phyloP scores from a whole-genome alignment of 441 rosid genomes.

The Rhodomyrtus psidioides region DNA sequence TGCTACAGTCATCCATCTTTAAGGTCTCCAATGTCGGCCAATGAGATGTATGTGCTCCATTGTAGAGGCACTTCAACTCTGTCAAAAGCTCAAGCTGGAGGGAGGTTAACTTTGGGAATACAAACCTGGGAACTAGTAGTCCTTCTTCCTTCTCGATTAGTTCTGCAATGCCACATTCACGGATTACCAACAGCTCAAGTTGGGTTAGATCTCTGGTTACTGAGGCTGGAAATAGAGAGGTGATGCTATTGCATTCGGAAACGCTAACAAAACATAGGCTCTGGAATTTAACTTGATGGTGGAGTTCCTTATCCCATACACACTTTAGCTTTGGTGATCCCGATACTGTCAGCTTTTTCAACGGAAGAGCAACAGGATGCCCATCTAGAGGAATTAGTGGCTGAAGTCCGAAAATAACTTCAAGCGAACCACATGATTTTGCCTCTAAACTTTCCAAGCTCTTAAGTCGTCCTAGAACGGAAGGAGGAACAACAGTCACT shows the following conservation, averaged over 20 bases:
- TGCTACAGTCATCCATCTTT: too few species aligned
- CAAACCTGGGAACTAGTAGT: too few species aligned
- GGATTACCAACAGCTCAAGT: neutral
- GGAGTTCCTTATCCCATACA: neutral
- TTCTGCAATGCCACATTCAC: neutral
- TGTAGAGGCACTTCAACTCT: too few species aligned
- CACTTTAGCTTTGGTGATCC: neutral
- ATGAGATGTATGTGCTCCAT: too few species aligned
- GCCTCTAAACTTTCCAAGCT: neutral
- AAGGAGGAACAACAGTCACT: neutral
- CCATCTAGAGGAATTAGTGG: neutral
- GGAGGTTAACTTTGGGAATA: too few species aligned
- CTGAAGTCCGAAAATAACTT: neutral
- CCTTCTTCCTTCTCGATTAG: neutral
- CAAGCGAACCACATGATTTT: neutral
- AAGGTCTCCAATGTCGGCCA: too few species aligned
- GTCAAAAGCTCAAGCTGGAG: neutral
- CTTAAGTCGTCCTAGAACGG: fast-evolving
- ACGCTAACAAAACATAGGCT: fast-evolving
- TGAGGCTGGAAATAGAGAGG: neutral
- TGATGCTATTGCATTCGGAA: fast-evolving
- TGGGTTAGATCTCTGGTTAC: fast-evolving
- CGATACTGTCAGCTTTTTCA: too few species aligned
- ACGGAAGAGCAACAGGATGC: too few species aligned
- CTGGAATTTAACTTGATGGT: fast-evolving